These are phyloP conservation scores for Penicillium pulvis DNA, from an alignment of 495 filamentous ascomycete genomes.

Conservation along the genomic window DNA sequence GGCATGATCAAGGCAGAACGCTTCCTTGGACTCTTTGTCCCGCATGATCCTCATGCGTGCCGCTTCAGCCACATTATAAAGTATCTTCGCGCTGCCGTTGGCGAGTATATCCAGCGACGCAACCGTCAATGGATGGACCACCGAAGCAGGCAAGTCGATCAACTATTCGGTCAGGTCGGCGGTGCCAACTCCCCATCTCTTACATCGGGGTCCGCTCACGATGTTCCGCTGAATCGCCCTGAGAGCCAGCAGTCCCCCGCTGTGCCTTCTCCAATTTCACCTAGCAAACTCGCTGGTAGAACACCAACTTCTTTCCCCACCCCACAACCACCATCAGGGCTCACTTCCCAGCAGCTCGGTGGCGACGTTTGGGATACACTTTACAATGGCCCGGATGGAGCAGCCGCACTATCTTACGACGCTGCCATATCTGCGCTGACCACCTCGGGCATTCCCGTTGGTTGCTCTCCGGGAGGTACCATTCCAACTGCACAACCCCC, in stretches of 20 bases:
- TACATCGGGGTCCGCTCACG: conserved; percentile 16
- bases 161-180: conserved; percentile 44
- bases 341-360: conserved; percentile 13
- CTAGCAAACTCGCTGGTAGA: conserved; percentile 22
- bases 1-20: conserved; percentile 60
- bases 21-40: conserved; percentile 62
- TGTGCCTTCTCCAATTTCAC: conserved; percentile 30
- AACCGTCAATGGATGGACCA: conserved; percentile 40
- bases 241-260: conserved; percentile 19
- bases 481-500: conserved; percentile 25
- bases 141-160: conserved; percentile 42
- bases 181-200: conserved; percentile 19
- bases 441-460: conserved; percentile 45
- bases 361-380: conserved; percentile 39
- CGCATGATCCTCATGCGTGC: conserved; percentile 64
- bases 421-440: conserved; percentile 53
- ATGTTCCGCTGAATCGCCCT: conserved; percentile 15
- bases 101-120: conserved; percentile 43
- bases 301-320: conserved; percentile 18
- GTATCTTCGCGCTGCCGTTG: conserved; percentile 59
- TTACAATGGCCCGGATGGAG: conserved; percentile 30
- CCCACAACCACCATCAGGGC: conserved; percentile 16
- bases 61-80: conserved; percentile 66
- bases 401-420: conserved; percentile 36
- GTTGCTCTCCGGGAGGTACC: conserved; percentile 45